phyloP scores from a whole-genome alignment of 2,329 filamentous ascomycete genomes.

The Coniella vitis region DNA sequence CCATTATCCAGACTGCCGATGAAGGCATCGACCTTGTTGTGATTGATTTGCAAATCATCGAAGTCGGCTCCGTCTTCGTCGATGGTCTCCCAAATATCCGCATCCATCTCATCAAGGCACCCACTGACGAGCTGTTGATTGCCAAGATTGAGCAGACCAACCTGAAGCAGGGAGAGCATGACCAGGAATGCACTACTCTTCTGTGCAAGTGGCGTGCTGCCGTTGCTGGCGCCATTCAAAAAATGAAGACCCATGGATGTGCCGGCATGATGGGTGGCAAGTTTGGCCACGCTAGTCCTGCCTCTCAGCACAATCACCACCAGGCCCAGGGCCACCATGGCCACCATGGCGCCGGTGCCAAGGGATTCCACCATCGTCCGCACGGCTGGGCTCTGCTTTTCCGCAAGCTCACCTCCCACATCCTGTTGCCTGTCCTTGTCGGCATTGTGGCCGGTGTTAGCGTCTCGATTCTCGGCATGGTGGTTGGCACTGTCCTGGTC shows the following conservation, averaged over 20 bases:
- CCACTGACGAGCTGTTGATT: slow-evolving; percentile 48
- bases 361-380: slow-evolving; percentile 5
- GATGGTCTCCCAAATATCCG: slow-evolving; percentile 48
- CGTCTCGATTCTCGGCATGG: slow-evolving; percentile 55
- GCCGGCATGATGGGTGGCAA: slow-evolving; percentile 28
- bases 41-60: slow-evolving; percentile 52
- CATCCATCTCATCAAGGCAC: slow-evolving; percentile 55
- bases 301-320: slow-evolving; percentile 8
- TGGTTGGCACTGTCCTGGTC: slow-evolving; percentile 55
- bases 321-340: slow-evolving; percentile 20
- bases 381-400: slow-evolving; percentile 40
- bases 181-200: slow-evolving; percentile 34
- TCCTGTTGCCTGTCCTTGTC: slow-evolving; percentile 61
- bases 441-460: slow-evolving; percentile 62
- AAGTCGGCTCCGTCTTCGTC: slow-evolving; percentile 51
- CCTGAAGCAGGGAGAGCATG: slow-evolving; percentile 22
- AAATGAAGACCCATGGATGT: slow-evolving; percentile 33
- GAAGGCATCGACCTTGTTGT: slow-evolving; percentile 45
- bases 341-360: neutral
- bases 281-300: slow-evolving; percentile 2
- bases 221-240: slow-evolving; percentile 36
- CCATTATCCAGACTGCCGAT: slow-evolving; percentile 40
- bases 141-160: slow-evolving; percentile 34
- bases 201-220: slow-evolving; percentile 51
- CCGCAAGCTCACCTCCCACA: slow-evolving; percentile 51